Conservation (phyloP, 2,329 filamentous ascomycete genomes). For the Penicillium sp. region DNA sequence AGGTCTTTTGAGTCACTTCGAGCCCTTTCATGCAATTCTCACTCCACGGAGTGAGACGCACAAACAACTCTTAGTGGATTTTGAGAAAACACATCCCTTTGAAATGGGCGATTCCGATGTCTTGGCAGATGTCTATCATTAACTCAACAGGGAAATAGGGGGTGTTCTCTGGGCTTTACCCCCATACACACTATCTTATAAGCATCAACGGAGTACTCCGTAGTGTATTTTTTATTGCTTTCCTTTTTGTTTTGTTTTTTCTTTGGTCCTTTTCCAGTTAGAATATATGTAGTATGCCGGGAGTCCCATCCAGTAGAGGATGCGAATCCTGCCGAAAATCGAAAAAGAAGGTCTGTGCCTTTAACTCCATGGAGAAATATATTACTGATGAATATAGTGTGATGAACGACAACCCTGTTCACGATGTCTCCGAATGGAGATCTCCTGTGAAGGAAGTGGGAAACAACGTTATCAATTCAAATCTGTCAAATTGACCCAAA, state of each 20-base stretch:
- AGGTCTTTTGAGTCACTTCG: background rate
- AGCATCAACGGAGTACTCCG: too few relatives aligned
- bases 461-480: background rate
- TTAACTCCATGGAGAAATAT: too few relatives aligned
- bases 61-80: background rate
- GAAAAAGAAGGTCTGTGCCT: background rate
- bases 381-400: background rate
- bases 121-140: background rate
- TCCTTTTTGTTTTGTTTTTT: too few relatives aligned
- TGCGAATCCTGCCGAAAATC: background rate
- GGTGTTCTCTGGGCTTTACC: too few relatives aligned
- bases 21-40: background rate
- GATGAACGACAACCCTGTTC: background rate
- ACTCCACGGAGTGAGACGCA: background rate
- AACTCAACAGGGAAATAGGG: background rate
- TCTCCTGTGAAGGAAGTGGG: background rate
- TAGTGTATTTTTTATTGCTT: too few relatives aligned
- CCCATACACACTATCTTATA: too few relatives aligned
- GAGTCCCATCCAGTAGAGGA: background rate
- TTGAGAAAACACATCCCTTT: conserved; percentile 1
- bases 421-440: background rate
- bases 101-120: background rate
- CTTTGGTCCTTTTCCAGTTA: too few relatives aligned
- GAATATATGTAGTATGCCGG: background rate
- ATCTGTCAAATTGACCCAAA: background rate